Evolutionary conservation across 306 rosid genomes (phyloP), one percentile per base, ranked within the genome.

Genomic region (Fragaria iinumae): DNA sequence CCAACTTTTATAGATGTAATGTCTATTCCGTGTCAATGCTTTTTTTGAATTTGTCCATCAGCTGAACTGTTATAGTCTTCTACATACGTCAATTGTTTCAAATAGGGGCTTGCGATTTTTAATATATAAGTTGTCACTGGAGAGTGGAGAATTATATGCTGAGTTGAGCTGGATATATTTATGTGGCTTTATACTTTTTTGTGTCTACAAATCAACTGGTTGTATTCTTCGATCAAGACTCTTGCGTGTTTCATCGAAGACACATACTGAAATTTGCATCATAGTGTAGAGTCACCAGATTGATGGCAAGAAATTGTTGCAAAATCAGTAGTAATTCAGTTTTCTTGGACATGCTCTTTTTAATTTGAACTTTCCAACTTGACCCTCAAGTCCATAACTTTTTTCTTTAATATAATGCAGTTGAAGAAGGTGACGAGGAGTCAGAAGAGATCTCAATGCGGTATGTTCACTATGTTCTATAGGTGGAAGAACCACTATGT

Each of bases 401-500:
- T 13, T 75, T 75, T 27, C 47, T 12, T 52, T 56, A 57, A 88
- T 89, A 81, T 80, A 89, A 32, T 72, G 79, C 52, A 67, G 91
- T 74, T 74, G 86, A 59, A 84, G 89, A 82, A 73, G 85, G 52
- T 32, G 76, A 76, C 72, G 69, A 79, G 77, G 92, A 89, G 81
- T 77, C 96, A 25, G 96, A 89, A 77, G 96, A 92, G 74, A 78
- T 88, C 52, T 83, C 92, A 63, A 73, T 49, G 5, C 82, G 82
- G 98, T 92, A 88, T 71, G 85, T 77, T 76, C 67, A 32, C 67
- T 77, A 39, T 77, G 38, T 59, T 32, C 4, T 53, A 4, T 13
- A 59, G 76, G 39, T 56, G 20, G 67, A 72, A 55, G 66, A n/a
- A 53, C 9, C 76, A 55, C 48, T 29, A 32, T n/a, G n/a, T n/a